phyloP scores from a whole-genome alignment of 2,329 filamentous ascomycete species.

The Xylaria sp. region DNA sequence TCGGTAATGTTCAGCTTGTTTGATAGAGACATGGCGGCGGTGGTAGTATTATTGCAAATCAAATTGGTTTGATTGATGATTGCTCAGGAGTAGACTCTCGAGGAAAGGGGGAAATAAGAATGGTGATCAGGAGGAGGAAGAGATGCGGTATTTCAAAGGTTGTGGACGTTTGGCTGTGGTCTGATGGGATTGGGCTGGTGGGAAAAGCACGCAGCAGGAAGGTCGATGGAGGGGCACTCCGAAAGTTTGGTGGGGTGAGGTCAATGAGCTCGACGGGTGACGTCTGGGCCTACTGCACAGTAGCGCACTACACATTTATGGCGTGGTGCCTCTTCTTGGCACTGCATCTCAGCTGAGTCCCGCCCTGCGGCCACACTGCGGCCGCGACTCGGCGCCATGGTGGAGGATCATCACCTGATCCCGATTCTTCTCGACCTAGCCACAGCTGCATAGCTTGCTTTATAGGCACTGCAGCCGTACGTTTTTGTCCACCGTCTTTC shows the following conservation, averaged over 20 bases:
- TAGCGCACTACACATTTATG: constrained; percentile 1
- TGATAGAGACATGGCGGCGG: constrained; percentile 84
- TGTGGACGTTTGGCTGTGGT: constrained; percentile 23
- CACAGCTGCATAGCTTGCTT: background rate
- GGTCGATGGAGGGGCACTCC: constrained; percentile 12
- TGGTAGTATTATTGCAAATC: constrained; percentile 19
- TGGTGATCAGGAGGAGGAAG: constrained; percentile 18
- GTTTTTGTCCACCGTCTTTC: too few relatives aligned
- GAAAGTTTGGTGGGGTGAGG: constrained; percentile 25
- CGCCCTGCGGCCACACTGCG: too few relatives aligned
- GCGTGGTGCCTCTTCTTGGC: constrained; percentile 5
- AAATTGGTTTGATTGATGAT: constrained; percentile 17
- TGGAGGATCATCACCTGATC: constrained; percentile 14
- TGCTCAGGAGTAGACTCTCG: constrained; percentile 20
- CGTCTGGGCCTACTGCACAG: constrained; percentile 2
- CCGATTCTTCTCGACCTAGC: constrained; percentile 7
- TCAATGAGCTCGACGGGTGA: constrained; percentile 21
- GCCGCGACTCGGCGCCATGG: background rate
- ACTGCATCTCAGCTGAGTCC: background rate
- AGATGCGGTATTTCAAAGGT: constrained; percentile 29
- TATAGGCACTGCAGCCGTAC: too few relatives aligned
- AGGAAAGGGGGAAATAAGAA: constrained; percentile 12
- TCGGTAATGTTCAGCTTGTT: constrained; percentile 98
- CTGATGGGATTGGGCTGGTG: constrained; percentile 21
- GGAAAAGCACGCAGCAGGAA: constrained; percentile 30